These are phyloP conservation scores for Globisporangium nodosum DNA, from an alignment of 352 stramenopile genomes.

Conservation along the genomic window DNA sequence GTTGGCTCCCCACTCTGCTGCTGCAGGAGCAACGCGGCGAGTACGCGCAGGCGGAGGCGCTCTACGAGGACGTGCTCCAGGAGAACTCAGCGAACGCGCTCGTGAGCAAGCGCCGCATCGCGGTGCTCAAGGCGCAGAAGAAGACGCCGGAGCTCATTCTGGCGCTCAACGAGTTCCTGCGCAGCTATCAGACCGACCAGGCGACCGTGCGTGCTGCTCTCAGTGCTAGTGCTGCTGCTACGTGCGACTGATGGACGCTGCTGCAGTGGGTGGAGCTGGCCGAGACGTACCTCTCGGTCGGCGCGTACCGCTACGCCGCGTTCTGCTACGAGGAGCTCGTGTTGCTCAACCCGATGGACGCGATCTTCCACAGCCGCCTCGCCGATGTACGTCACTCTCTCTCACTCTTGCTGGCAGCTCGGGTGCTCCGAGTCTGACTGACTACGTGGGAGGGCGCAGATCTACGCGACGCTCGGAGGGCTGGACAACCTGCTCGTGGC, in stretches of 20 bases:
- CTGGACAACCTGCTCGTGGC: conserved; percentile 52
- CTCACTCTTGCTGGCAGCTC: background rate
- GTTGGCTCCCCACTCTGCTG: background rate
- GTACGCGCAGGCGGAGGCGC: conserved; percentile 42
- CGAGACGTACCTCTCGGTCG: conserved; percentile 48
- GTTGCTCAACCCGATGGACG: conserved; percentile 61
- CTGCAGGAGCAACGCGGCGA: conserved; percentile 40
- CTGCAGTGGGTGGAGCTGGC: conserved; percentile 56
- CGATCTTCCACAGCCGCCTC: conserved; percentile 55
- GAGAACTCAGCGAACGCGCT: conserved; percentile 55
- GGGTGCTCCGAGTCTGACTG: no score
- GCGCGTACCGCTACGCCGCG: conserved; percentile 46
- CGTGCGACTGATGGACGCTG: conserved; percentile 4
- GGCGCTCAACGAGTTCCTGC: conserved; percentile 54
- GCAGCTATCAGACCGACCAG: conserved; percentile 53
- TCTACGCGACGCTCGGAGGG: conserved; percentile 61
- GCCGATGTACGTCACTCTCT: conserved; percentile 36
- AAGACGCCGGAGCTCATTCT: conserved; percentile 46
- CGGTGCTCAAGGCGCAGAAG: conserved; percentile 58
- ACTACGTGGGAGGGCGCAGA: conserved; percentile 11
- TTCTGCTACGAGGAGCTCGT: conserved; percentile 78
- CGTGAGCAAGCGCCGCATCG: conserved; percentile 61
- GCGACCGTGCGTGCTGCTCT: conserved; percentile 26
- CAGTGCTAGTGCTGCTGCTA: background rate
- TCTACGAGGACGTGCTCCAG: conserved; percentile 56